Percentiles rank a stretch among this genome's conserved stretches.
Evolutionary conservation across 2,329 filamentous ascomycete genomes (phyloP).

Genomic region (Paecilomyces sp.): DNA sequence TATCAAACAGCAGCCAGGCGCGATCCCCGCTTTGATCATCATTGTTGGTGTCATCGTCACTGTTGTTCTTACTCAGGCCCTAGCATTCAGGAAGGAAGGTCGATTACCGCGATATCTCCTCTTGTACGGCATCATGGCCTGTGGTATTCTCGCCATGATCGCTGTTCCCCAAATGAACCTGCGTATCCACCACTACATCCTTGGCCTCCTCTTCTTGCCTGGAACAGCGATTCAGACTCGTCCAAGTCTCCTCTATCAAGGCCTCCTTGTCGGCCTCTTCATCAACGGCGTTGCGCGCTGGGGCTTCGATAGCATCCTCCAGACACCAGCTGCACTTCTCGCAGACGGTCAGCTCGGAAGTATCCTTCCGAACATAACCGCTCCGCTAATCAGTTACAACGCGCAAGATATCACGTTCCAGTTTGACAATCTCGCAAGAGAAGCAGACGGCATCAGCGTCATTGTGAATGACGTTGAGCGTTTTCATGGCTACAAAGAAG

Average conservation of each 20-base stretch:
- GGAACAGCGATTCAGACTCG: constrained; percentile 55
- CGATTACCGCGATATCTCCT: constrained; percentile 45
- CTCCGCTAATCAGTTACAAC: constrained; percentile 12
- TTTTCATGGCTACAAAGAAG: constrained; percentile 45
- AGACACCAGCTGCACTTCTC: constrained; percentile 47
- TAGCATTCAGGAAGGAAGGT: constrained; percentile 51
- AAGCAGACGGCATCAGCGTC: constrained; percentile 49
- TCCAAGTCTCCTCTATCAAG: constrained; percentile 53
- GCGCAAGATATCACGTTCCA: constrained; percentile 27
- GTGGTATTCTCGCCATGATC: constrained; percentile 44
- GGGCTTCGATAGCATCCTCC: constrained; percentile 54
- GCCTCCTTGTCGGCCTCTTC: constrained; percentile 54
- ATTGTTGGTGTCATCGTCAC: constrained; percentile 44
- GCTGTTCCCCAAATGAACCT: constrained; percentile 51
- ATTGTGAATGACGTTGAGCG: constrained; percentile 57
- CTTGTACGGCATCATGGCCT: constrained; percentile 41
- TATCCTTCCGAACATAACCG: constrained; percentile 21
- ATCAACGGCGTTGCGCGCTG: constrained; percentile 59
- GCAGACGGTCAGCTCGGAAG: constrained; percentile 28
- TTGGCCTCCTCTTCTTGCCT: constrained; percentile 51
- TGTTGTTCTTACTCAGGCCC: constrained; percentile 50
- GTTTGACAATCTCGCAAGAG: constrained; percentile 21
- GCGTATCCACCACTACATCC: constrained; percentile 59
- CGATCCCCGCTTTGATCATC: constrained; percentile 49
- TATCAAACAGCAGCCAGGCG: constrained; percentile 53